Evolutionary conservation across 2,329 filamentous ascomycete species (phyloP).

Genomic region (Aspergillus ustus): DNA sequence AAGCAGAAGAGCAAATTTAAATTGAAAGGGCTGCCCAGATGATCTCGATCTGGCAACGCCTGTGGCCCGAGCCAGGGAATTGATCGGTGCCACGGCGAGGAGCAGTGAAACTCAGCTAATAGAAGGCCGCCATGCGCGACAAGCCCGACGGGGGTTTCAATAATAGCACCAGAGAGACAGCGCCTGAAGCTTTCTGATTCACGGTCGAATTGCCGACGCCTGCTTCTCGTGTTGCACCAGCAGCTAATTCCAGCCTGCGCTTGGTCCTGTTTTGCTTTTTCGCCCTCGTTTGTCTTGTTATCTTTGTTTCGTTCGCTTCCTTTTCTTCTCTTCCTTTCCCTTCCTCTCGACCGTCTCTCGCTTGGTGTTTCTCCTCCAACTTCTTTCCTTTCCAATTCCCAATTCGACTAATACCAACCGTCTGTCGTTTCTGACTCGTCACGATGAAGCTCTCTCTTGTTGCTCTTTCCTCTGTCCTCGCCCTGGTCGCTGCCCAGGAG

Average conservation of each 20-base stretch:
- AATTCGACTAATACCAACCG: conserved; percentile 4
- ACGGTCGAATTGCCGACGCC: neutral
- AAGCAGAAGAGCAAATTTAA: neutral
- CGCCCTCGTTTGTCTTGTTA: conserved; percentile 16
- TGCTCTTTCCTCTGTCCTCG: conserved; percentile 51
- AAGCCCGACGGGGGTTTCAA: conserved; percentile 16
- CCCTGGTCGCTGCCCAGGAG: conserved; percentile 49
- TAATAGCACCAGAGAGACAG: conserved; percentile 1
- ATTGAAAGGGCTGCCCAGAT: neutral
- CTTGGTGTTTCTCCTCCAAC: conserved; percentile 13
- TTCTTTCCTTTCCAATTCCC: conserved; percentile 14
- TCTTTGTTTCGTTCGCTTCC: conserved; percentile 7
- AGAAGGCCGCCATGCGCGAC: conserved; percentile 18
- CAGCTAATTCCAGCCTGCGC: conserved; percentile 17
- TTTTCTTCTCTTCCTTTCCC: conserved; percentile 14
- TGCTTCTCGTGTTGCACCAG: conserved; percentile 10
- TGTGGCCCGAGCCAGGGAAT: conserved; percentile 11
- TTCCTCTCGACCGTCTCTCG: conserved; percentile 13
- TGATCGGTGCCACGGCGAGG: conserved; percentile 14
- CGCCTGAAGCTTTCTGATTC: conserved; percentile 3
- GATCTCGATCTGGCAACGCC: conserved; percentile 8
- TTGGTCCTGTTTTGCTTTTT: conserved; percentile 21
- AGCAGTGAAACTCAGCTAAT: conserved; percentile 27
- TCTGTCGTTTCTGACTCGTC: conserved; percentile 23
- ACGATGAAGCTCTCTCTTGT: conserved; percentile 50